phyloP scores from a whole-genome alignment of 441 rosid genomes.

The Geranium incanum region DNA sequence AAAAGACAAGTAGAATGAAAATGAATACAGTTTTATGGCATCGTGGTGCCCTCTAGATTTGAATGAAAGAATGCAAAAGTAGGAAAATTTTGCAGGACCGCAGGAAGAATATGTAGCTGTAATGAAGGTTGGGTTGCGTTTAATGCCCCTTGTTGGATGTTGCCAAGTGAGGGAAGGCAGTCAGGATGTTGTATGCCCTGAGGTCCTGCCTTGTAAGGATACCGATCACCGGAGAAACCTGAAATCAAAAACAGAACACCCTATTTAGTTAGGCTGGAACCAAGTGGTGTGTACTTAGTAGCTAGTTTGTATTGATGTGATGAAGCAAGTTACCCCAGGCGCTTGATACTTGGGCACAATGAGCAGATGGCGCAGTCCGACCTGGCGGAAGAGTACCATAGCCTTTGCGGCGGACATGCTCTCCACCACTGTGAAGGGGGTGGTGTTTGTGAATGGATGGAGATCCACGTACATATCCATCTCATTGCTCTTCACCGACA shows the following conservation, averaged over 20 bases:
- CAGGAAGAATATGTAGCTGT: background rate
- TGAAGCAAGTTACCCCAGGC: constrained; percentile 50
- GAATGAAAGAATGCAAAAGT: constrained; percentile 29
- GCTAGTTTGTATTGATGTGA: background rate
- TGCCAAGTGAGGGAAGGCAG: background rate
- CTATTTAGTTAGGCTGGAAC: too few species aligned
- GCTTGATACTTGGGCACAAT: constrained; percentile 72
- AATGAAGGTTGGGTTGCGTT: background rate
- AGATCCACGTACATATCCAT: constrained; percentile 75
- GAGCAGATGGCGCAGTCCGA: constrained; percentile 71
- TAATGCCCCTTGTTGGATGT: background rate
- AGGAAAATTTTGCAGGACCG: constrained; percentile 14
- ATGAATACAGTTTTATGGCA: constrained; percentile 13
- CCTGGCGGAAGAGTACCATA: constrained; percentile 68
- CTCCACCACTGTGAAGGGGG: constrained; percentile 77
- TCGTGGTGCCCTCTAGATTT: constrained; percentile 12
- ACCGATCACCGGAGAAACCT: constrained; percentile 66
- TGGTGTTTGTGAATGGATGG: constrained; percentile 78
- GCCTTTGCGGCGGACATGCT: constrained; percentile 88
- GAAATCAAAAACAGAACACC: constrained; percentile 9
- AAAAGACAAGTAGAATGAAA: constrained; percentile 20
- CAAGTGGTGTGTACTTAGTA: too few species aligned
- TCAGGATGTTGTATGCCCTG: constrained; percentile 13
- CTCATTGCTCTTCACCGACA: constrained; percentile 50
- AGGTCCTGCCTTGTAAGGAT: constrained; percentile 83